Conservation (phyloP, 2,329 filamentous ascomycete species). For the Epichloe typhina region DNA sequence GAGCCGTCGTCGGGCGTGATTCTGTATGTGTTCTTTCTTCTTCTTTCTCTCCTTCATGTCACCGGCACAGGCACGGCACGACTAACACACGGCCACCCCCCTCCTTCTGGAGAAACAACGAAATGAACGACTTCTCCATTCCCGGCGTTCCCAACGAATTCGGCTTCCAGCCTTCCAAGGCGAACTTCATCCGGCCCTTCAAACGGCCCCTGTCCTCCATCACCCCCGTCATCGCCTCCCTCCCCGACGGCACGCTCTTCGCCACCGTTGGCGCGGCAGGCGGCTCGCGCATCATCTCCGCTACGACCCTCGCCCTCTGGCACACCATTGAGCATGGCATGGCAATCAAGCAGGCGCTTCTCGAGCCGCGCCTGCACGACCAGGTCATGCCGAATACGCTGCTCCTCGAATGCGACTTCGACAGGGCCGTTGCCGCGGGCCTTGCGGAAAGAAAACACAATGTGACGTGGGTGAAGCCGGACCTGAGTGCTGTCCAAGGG, state of each 20-base stretch:
- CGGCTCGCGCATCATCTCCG: slow-evolving; percentile 70
- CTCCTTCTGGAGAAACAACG: slow-evolving; percentile 34
- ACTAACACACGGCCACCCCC: not conserved
- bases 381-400: slow-evolving; percentile 63
- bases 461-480: slow-evolving; percentile 52
- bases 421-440: slow-evolving; percentile 48
- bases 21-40: slow-evolving; percentile 28
- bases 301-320: slow-evolving; percentile 62
- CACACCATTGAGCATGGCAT: slow-evolving; percentile 54
- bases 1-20: slow-evolving; percentile 75
- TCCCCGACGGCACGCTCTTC: slow-evolving; percentile 49
- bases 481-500: slow-evolving; percentile 57
- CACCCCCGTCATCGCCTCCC: slow-evolving; percentile 61
- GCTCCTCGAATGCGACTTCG: slow-evolving; percentile 55
- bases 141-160: slow-evolving; percentile 68
- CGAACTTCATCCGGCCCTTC: slow-evolving; percentile 68
- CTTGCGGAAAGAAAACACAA: slow-evolving; percentile 56
- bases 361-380: slow-evolving; percentile 61
- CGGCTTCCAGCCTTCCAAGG: slow-evolving; percentile 64
- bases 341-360: slow-evolving; percentile 48
- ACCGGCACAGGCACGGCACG: not conserved
- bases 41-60: not conserved
- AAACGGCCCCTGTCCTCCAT: slow-evolving; percentile 81
- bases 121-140: slow-evolving; percentile 76
- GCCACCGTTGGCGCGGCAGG: slow-evolving; percentile 65